Evolutionary conservation across 2,329 filamentous ascomycete genomes (phyloP).

Genomic region (Stachybotrys chlorohalonatus): DNA sequence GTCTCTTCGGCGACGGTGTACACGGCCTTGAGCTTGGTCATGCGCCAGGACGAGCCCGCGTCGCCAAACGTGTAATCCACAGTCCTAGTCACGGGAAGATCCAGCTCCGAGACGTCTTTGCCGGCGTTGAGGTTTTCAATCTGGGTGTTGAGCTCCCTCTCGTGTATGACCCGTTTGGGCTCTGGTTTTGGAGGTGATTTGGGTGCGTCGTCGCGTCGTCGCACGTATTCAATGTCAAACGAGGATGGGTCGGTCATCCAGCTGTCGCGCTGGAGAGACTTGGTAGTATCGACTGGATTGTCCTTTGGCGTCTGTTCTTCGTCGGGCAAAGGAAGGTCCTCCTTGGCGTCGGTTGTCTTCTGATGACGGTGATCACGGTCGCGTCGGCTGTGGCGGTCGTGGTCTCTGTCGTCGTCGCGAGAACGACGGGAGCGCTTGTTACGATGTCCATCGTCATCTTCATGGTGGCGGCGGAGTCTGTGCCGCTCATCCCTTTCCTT

Average conservation of each 20-base stretch:
- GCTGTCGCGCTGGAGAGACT: conserved; percentile 59
- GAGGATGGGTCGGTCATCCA: conserved; percentile 92
- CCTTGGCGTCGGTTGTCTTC: conserved; percentile 37
- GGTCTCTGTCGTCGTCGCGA: conserved; percentile 34
- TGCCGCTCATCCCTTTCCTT: conserved; percentile 13
- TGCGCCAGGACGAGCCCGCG: conserved; percentile 83
- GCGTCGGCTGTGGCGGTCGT: conserved; percentile 30
- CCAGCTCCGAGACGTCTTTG: conserved; percentile 17
- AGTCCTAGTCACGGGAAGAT: conserved; percentile 38
- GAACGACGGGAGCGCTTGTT: conserved; percentile 53
- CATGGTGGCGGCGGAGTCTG: conserved; percentile 21
- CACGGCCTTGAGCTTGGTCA: conserved; percentile 86
- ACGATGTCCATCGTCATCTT: conserved; percentile 40
- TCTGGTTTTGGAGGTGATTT: conserved; percentile 47
- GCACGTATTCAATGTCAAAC: conserved; percentile 75
- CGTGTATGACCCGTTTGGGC: conserved; percentile 63
- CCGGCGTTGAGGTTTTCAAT: conserved; percentile 52
- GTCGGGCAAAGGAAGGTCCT: conserved; percentile 41
- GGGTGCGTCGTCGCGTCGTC: conserved; percentile 45
- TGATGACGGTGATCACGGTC: conserved; percentile 20
- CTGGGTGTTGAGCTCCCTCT: conserved; percentile 67
- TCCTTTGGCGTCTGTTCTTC: conserved; percentile 31
- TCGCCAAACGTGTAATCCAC: conserved; percentile 85
- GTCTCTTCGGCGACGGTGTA: conserved; percentile 71
- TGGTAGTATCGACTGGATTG: conserved; percentile 14